Percentiles rank a stretch among this genome's conserved stretches.
These are phyloP conservation scores for Tephrocybe sp. DNA, from an alignment of 768 basidiomycete species.

Conservation along the genomic window DNA sequence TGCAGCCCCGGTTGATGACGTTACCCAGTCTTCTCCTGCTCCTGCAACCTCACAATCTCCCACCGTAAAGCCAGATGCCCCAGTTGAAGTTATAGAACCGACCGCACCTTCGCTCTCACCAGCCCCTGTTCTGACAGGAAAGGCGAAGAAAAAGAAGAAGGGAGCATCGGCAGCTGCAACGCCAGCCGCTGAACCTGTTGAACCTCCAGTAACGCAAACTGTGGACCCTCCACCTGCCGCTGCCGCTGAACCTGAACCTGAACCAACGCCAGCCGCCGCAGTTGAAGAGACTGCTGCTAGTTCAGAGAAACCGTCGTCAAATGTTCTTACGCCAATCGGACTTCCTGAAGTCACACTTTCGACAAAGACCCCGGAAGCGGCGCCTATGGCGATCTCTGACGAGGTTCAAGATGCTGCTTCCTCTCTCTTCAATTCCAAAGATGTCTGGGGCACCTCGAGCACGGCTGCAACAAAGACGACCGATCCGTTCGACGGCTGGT, in stretches of 20 bases:
- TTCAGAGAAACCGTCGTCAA: constrained; percentile 11
- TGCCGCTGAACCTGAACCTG: constrained; percentile 18
- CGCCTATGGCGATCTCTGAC: constrained; percentile 1
- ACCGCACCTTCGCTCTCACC: constrained; percentile 3
- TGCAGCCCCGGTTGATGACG: too few relatives aligned
- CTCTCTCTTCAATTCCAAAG: constrained; percentile 10
- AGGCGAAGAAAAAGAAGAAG: constrained; percentile 15
- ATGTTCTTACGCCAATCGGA: constrained; percentile 11
- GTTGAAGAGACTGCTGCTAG: not conserved
- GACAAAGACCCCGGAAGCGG: constrained; percentile 12
- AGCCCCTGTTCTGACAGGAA: not conserved
- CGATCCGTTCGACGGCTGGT: too few relatives aligned
- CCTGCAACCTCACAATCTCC: constrained; percentile 17
- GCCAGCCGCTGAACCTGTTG: constrained; percentile 10
- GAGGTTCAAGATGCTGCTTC: constrained; percentile 10
- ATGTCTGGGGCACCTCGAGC: constrained; percentile 8
- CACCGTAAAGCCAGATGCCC: constrained; percentile 9
- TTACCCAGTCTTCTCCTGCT: constrained; percentile 20
- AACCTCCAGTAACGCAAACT: constrained; percentile 2
- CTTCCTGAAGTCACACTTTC: constrained; percentile 16
- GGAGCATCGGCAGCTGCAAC: constrained; percentile 10
- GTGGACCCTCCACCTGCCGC: constrained; percentile 8
- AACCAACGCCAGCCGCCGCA: constrained; percentile 4
- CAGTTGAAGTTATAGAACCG: constrained; percentile 6
- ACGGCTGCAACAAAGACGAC: not conserved